Base-by-base conservation (phyloP, 768 basidiomycete genomes). In the Lactarius tabidus region DNA sequence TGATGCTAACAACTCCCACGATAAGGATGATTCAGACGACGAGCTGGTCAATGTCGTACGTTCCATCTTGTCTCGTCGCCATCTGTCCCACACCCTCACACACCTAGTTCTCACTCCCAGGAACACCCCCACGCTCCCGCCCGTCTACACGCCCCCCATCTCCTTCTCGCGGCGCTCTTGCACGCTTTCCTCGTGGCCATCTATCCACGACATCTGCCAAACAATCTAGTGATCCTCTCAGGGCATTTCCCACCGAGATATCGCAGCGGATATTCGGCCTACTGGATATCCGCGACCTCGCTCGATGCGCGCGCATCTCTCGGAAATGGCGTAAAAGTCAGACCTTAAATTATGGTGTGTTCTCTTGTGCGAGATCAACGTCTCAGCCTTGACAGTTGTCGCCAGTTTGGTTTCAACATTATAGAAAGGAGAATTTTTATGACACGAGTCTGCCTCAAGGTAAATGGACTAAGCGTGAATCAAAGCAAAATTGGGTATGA, bases 341-440 rank as follows among this genome's bases (percentile, higher is more conserved):
- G 77, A 91, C 93, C 0, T 74, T 96, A 65, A 97, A 97, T 75
- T 95, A 96, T 73, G 88, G 95, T 91, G 81, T 73, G 67, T 69
- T 33, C 23, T 20, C 20, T 41, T 35, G n/a, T 39, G 14, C 17
- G 9, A 43, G 45, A 29, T 68, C 57, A 41, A 39, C 20, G 18
- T 31, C 20, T 41, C 23, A 23, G 31, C 39, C 59, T 45, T 65
- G 29, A 55, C 63, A 20, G 23, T n/a, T 26, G n/a, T 48, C 28
- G 31, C 64, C 69, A 97, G 95, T 96, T 12, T 97, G 95, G 95
- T 97, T 95, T 78, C 90, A 91, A 69, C 88, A 91, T 69, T 94
- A 93, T 74, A 81, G 95, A 61, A 91, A 88, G 69, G 91, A 94
- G 67, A 87, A 89, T 70, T 92, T 97, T 69, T 87, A 92, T 52